Conservation (phyloP, 1,284 basidiomycete species). For the Cystobasidium slooffiae region DNA sequence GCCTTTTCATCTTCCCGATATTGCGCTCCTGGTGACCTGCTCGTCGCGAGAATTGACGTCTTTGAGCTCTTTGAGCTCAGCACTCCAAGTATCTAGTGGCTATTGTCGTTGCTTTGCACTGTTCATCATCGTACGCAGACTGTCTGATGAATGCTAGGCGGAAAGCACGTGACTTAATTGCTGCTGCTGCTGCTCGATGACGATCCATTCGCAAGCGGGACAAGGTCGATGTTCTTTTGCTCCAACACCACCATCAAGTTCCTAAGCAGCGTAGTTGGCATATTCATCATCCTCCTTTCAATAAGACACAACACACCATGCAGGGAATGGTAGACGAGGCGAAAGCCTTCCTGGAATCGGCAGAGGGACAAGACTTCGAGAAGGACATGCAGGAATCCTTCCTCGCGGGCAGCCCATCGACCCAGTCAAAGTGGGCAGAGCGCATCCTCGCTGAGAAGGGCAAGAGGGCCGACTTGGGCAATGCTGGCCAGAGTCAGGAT, state of each 20-base stretch:
- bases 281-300: neutral
- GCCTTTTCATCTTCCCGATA: too few species aligned
- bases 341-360: slow-evolving; percentile 34
- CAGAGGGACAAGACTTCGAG: slow-evolving; percentile 35
- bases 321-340: slow-evolving; percentile 38
- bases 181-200: neutral
- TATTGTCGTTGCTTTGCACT: too few species aligned
- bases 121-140: too few species aligned
- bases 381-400: slow-evolving; percentile 34
- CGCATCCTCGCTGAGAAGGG: slow-evolving; percentile 12
- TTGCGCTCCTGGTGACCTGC: too few species aligned
- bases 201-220: neutral
- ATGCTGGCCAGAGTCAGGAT: slow-evolving; percentile 34
- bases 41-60: too few species aligned
- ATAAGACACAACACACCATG: slow-evolving; percentile 3
- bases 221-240: neutral
- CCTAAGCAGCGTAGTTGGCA: neutral
- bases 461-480: slow-evolving; percentile 2
- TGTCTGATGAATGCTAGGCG: too few species aligned
- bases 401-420: slow-evolving; percentile 26
- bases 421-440: slow-evolving; percentile 30
- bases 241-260: neutral
- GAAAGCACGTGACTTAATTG: neutral
- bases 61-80: too few species aligned
- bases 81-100: too few species aligned